Base-by-base conservation (phyloP, 805 yeast genomes). In the Wickerhamiella azyma region DNA sequence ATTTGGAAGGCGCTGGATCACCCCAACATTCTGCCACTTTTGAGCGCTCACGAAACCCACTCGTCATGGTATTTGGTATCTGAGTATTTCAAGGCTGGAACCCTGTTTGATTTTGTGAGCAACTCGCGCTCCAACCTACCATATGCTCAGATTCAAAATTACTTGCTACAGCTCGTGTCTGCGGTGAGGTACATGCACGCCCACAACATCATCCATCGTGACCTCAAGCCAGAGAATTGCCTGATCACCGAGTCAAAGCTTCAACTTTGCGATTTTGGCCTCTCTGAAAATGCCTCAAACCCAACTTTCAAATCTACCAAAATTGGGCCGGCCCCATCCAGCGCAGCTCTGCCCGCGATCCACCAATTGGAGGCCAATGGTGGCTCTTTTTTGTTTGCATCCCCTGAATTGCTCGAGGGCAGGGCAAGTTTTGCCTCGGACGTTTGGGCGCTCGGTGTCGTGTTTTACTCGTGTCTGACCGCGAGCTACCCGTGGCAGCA, bases 371-470 rank as follows among this genome's bases (percentile, higher is more conserved):
- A 24, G 28, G 39, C 40, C 5, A 35, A 36, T 18, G 45, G 45
- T 41, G 97, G 97, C 0, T 86, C 95, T 1, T 67, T 88, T 28
- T 96, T 96, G 0, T 88, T 85, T 60, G 94, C 96, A 0, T 75
- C 94, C 0, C 97, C 97, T 0, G 96, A 88, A 59, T 67, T 85
- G 14, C 64, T 86, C 36, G 65, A 67, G 36, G 66, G 79, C 49
- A 47, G 62, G 55, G 57, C 75, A 46, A 80, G 81, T 2, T 79
- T 83, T 2, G 65, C 75, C 35, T 79, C 88, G 1, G 97, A 88
- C 63, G 71, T 84, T 5, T 88, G 96, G 96, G 94, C 96, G 0
- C 69, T 83, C 39, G 97, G 96, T 3, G 83, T 86, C 0, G 64
- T 82, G 51, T 54, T 81, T 3, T 86, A 75, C 60, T 77, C 94